These are phyloP conservation scores for Penicillium goetzii DNA, from an alignment of 495 filamentous ascomycete species.

Conservation along the genomic window DNA sequence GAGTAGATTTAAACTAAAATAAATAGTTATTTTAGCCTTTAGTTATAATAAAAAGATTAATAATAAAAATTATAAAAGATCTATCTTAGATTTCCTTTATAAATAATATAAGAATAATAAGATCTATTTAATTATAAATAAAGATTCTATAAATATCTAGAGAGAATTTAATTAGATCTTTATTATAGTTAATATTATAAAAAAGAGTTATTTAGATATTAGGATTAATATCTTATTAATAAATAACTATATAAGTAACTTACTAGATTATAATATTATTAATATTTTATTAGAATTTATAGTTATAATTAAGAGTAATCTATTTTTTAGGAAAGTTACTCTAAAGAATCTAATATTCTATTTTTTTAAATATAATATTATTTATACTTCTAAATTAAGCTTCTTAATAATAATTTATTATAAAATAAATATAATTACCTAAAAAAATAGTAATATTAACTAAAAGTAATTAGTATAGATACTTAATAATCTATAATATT, in stretches of 20 bases:
- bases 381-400: conserved; percentile 18
- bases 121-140: conserved; percentile 61
- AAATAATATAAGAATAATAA: conserved; percentile 55
- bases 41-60: conserved; percentile 67
- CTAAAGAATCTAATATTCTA: conserved; percentile 21
- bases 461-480: conserved; percentile 12
- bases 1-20: conserved; percentile 53
- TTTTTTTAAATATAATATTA: conserved; percentile 19
- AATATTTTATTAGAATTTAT: conserved; percentile 62
- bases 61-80: conserved; percentile 51
- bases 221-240: conserved; percentile 56
- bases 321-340: conserved; percentile 39
- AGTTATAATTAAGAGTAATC: conserved; percentile 55
- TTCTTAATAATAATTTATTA: conserved; percentile 14
- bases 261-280: conserved; percentile 61
- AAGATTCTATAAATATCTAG: conserved; percentile 50
- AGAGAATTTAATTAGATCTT: conserved; percentile 51
- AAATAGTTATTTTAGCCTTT: conserved; percentile 60
- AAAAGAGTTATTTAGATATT: conserved; percentile 62
- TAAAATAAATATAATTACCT: conserved; percentile 8
- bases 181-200: conserved; percentile 56
- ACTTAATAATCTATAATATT: conserved; percentile 17
- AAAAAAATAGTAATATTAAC: neutral
- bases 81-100: conserved; percentile 48
- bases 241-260: conserved; percentile 61